Base-by-base conservation (phyloP, 2,329 filamentous ascomycete species). In the Phaeosphaeriaceae sp. region DNA sequence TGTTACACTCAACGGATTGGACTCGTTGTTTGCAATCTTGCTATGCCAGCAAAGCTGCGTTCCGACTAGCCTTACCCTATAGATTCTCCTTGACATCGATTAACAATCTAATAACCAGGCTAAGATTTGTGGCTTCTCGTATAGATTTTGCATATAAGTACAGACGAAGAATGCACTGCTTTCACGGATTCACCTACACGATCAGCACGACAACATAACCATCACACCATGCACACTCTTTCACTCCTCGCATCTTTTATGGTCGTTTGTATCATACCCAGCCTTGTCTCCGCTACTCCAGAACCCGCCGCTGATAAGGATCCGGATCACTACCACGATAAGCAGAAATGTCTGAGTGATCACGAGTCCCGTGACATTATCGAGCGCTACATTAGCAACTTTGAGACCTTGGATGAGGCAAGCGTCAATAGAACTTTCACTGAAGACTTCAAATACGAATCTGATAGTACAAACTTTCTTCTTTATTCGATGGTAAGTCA, bases 341-440 rank as follows among this genome's bases (percentile, higher is more conserved):
- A 47, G 20, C 45, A 25, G 45, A 47, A 47, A 22, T 47, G 45
- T 47, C 20, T 47, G 45, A 47, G 45, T 47, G 17, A 47, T 47
- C 19, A 25, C 17, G 45, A 47, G 21, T 47, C 45, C n/a, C 45
- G 45, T 22, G 45, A 47, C 24, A 47, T 47, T 21, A 47, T 47
- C 45, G 45, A 47, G 45, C 45, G 45, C 21, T 47, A 47, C 45
- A 47, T 25, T 17, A 25, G 20, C 15, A 47, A 47, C 45, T 47
- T 47, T 22, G 45, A 47, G 45, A 21, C 21, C 45, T 5, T 47
- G 5, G 45, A 47, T 47, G 45, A 47, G 21, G 45, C 45, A n/a
- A 47, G 45, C 45, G 45, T 47, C 45, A 47, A 47, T 21, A n/a
- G 24, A 7, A 47, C 45, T 22, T 47, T 47, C n/a, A 25, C 45